Conservation (phyloP, 2,329 filamentous ascomycete genomes). For the Apiospora phragmitis region DNA sequence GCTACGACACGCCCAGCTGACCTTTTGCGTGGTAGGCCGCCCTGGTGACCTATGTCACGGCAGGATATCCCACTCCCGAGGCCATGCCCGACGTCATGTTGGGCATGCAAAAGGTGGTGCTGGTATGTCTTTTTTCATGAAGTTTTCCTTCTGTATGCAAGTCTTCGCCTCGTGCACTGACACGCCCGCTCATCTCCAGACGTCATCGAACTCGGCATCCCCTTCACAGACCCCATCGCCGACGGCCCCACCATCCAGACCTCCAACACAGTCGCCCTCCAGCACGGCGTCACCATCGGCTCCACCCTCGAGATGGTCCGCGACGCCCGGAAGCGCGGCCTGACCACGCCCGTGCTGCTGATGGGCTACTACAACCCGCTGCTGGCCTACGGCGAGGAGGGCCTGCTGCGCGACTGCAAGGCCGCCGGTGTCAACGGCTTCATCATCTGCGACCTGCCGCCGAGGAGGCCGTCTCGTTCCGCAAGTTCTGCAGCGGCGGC, state of each 20-base stretch:
- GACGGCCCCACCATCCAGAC: conserved; percentile 97
- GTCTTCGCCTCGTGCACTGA: conserved; percentile 17
- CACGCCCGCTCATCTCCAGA: conserved; percentile 51
- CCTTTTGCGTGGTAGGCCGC: conserved; percentile 59
- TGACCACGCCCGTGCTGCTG: conserved; percentile 81
- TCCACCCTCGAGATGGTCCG: conserved; percentile 82
- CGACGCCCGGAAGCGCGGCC: conserved; percentile 72
- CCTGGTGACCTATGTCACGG: conserved; percentile 94
- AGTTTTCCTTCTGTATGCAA: neutral
- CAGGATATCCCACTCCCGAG: conserved; percentile 82
- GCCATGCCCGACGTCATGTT: conserved; percentile 83
- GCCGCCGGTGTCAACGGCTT: conserved; percentile 90
- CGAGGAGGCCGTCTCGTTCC: conserved; percentile 92
- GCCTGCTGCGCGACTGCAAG: conserved; percentile 80
- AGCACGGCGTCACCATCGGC: conserved; percentile 83
- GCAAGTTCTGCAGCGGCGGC: conserved; percentile 76
- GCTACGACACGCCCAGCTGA: conserved; percentile 13
- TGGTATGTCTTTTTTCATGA: conserved; percentile 52
- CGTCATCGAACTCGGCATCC: conserved; percentile 91
- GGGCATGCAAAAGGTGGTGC: conserved; percentile 87
- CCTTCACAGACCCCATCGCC: conserved; percentile 97
- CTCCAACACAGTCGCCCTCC: conserved; percentile 85
- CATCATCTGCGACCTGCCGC: conserved; percentile 96
- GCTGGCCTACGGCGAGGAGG: conserved; percentile 90
- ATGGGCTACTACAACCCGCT: conserved; percentile 99